phyloP scores from a whole-genome alignment of 148 eudicot genomes.

The Rhododendron simsii region DNA sequence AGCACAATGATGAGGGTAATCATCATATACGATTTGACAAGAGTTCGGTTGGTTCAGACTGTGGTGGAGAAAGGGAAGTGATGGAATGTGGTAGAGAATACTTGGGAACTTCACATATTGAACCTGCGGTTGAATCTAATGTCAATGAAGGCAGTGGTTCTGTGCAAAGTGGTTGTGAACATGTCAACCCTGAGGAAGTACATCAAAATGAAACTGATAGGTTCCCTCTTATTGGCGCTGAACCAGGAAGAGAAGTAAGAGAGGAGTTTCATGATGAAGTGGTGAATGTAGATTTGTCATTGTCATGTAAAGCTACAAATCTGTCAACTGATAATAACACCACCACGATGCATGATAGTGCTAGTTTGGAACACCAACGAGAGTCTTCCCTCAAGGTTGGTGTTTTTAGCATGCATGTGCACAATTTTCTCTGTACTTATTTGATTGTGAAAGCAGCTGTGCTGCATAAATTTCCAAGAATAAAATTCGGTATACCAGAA shows the following conservation, averaged over 20 bases:
- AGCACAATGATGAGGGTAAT: conserved; percentile 13
- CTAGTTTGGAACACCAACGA: conserved; percentile 12
- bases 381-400: conserved; percentile 30
- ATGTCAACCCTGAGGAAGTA: conserved; percentile 17
- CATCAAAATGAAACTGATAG: conserved; percentile 16
- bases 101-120: conserved; percentile 18
- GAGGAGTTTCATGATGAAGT: conserved; percentile 8
- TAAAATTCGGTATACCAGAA: neutral
- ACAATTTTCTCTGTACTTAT: neutral
- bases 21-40: conserved; percentile 22
- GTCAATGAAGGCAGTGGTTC: neutral
- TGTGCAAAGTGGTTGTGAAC: neutral
- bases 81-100: conserved; percentile 20
- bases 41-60: conserved; percentile 22
- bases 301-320: conserved; percentile 12
- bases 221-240: conserved; percentile 4
- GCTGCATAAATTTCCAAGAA: neutral
- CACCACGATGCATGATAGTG: conserved; percentile 2
- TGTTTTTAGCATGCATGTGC: neutral
- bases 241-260: conserved; percentile 14
- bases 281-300: conserved; percentile 7
- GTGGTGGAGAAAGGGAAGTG: conserved; percentile 20
- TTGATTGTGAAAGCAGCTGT: neutral
- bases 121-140: conserved; percentile 20
- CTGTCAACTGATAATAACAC: neutral